Percentiles rank a stretch among this genome's conserved stretches.
Conservation (phyloP, 2,329 filamentous ascomycete genomes). For the Microsporum audouinii region DNA sequence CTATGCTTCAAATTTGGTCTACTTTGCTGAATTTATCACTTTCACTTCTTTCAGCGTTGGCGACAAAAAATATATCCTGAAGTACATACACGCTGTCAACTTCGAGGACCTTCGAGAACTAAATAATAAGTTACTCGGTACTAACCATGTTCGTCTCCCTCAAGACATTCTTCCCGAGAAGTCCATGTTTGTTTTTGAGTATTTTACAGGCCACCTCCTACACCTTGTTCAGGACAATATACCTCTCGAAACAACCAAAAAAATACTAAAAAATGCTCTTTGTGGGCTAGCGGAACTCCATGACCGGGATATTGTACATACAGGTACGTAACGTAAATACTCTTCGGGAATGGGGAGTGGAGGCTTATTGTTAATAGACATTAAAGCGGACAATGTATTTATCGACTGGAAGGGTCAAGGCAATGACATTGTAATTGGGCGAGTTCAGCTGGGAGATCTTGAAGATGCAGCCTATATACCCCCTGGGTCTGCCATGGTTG, state of each 20-base stretch:
- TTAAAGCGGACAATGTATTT: slow-evolving; percentile 27
- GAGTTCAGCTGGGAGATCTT: slow-evolving; percentile 19
- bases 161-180: slow-evolving; percentile 36
- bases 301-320: slow-evolving; percentile 27
- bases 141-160: slow-evolving; percentile 20
- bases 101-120: slow-evolving; percentile 1
- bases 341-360: not conserved
- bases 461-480: slow-evolving; percentile 14
- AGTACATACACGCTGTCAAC: slow-evolving; percentile 11
- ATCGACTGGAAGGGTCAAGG: slow-evolving; percentile 18
- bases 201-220: slow-evolving; percentile 35
- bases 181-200: slow-evolving; percentile 38
- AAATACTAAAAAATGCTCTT: slow-evolving; percentile 34
- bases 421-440: slow-evolving; percentile 9
- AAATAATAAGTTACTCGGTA: not conserved
- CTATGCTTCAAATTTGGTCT: no score
- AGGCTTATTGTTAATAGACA: slow-evolving; percentile 16
- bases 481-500: slow-evolving; percentile 11
- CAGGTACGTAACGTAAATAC: slow-evolving; percentile 12
- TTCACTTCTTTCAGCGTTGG: not conserved
- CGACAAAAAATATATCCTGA: slow-evolving; percentile 12
- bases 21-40: not conserved
- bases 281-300: slow-evolving; percentile 29
- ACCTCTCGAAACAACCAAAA: slow-evolving; percentile 26
- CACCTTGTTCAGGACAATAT: slow-evolving; percentile 32